Percentiles rank a stretch among this genome's conserved stretches.
phyloP scores from a whole-genome alignment of 768 basidiomycete genomes.

The Macrolepiota fuliginosa region DNA sequence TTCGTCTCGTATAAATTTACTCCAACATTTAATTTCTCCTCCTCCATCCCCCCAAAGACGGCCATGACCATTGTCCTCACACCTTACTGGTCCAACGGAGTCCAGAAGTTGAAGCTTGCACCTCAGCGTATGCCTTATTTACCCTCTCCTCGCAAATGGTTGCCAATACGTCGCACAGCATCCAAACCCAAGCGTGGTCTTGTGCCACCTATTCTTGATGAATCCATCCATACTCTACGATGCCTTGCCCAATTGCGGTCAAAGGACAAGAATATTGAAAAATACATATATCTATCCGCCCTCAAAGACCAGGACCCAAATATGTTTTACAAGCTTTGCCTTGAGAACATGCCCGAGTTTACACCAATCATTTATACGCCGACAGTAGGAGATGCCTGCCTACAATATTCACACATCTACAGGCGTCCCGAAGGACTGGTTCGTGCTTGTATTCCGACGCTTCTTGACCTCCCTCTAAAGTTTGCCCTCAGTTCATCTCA shows the following conservation, averaged over 20 bases:
- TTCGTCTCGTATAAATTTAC: slow-evolving; percentile 6
- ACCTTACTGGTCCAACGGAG: slow-evolving; percentile 69
- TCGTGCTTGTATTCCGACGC: slow-evolving; percentile 18
- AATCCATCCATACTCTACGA: slow-evolving; percentile 51
- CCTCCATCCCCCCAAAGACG: slow-evolving; percentile 10
- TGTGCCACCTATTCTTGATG: slow-evolving; percentile 56
- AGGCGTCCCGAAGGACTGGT: slow-evolving; percentile 74
- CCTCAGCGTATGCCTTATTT: slow-evolving; percentile 46
- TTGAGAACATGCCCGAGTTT: slow-evolving; percentile 67
- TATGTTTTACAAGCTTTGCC: slow-evolving; percentile 78
- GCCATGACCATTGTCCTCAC: slow-evolving; percentile 63
- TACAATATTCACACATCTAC: slow-evolving; percentile 80
- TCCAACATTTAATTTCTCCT: slow-evolving; percentile 6
- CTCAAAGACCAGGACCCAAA: slow-evolving; percentile 70
- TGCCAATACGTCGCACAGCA: slow-evolving; percentile 27
- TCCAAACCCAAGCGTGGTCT: slow-evolving; percentile 51
- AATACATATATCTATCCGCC: slow-evolving; percentile 80
- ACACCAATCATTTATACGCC: slow-evolving; percentile 89
- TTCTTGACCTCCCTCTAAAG: neutral
- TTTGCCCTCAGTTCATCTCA: slow-evolving; percentile 59
- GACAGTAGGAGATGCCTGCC: slow-evolving; percentile 87
- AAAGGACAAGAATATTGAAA: slow-evolving; percentile 73
- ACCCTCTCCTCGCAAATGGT: slow-evolving; percentile 4
- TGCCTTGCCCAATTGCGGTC: slow-evolving; percentile 71
- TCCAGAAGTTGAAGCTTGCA: slow-evolving; percentile 66